Conservation (phyloP, 2,329 filamentous ascomycete species). For the Plectosphaerella cucumerina region DNA sequence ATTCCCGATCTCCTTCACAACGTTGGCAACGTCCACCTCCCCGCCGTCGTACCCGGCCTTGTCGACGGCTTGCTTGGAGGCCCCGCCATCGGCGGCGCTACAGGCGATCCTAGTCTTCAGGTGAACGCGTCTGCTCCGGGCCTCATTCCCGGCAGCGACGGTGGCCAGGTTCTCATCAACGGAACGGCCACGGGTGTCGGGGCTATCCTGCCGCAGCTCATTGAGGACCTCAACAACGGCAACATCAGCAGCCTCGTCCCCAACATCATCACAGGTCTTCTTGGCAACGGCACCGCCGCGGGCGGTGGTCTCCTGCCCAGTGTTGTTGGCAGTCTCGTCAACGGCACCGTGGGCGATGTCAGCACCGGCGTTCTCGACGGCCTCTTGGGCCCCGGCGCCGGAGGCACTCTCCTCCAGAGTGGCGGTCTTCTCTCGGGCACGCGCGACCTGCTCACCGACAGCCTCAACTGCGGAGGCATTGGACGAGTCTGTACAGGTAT, state of each 20-base stretch:
- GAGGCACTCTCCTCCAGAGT: neutral
- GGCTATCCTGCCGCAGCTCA: neutral
- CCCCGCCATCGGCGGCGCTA: neutral
- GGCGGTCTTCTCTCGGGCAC: constrained; percentile 1
- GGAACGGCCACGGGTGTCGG: neutral
- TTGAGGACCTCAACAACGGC: neutral
- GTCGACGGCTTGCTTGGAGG: neutral
- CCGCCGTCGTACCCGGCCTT: neutral
- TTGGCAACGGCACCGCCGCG: neutral
- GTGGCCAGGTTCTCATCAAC: neutral
- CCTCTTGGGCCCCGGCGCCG: neutral
- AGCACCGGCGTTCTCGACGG: neutral
- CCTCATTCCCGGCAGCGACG: neutral
- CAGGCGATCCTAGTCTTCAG: neutral
- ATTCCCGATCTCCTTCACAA: neutral
- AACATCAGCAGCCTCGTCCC: neutral
- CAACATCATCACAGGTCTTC: neutral
- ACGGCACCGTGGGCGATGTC: neutral
- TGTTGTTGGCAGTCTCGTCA: neutral
- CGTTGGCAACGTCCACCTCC: neutral
- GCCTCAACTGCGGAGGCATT: neutral
- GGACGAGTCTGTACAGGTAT: neutral
- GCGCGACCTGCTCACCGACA: neutral
- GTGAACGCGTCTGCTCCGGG: neutral
- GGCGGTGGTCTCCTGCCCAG: neutral